Conservation (phyloP, 108 stramenopile genomes). For the Cyclotella baltica region DNA sequence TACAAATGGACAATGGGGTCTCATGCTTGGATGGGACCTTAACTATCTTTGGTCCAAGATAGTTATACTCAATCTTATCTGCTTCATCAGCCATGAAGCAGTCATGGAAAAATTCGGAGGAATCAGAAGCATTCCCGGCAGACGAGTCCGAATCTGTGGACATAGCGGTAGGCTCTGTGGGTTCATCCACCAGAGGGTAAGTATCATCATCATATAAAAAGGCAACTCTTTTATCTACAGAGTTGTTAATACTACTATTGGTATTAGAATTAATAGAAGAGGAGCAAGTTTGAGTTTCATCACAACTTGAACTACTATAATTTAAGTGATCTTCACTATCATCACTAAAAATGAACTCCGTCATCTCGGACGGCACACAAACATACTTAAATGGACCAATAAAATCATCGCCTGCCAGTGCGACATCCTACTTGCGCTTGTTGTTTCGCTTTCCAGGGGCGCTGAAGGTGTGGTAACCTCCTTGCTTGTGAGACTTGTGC, state of each 20-base stretch:
- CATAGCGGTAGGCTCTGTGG: background rate
- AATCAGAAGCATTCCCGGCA: background rate
- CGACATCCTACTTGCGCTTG: no score
- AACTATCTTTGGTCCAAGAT: background rate
- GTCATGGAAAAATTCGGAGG: background rate
- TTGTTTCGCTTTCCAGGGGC: no score
- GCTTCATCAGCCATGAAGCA: background rate
- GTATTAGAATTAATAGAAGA: no score
- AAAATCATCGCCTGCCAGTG: no score
- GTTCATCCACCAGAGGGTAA: background rate
- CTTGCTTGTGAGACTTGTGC: background rate
- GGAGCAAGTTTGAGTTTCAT: no score
- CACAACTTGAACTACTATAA: no score
- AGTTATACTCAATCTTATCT: background rate
- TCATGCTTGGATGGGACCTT: background rate
- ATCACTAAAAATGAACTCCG: no score
- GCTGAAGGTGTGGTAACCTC: background rate
- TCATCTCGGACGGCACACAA: no score
- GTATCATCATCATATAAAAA: background rate
- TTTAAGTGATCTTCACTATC: no score
- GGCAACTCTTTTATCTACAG: no score
- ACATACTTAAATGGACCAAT: no score
- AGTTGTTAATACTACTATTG: no score
- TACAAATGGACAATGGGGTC: constrained; percentile 4
- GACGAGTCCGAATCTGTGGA: background rate